These are phyloP conservation scores for Pleoardoris graminearum DNA, from an alignment of 2,329 filamentous ascomycete species.

Conservation along the genomic window DNA sequence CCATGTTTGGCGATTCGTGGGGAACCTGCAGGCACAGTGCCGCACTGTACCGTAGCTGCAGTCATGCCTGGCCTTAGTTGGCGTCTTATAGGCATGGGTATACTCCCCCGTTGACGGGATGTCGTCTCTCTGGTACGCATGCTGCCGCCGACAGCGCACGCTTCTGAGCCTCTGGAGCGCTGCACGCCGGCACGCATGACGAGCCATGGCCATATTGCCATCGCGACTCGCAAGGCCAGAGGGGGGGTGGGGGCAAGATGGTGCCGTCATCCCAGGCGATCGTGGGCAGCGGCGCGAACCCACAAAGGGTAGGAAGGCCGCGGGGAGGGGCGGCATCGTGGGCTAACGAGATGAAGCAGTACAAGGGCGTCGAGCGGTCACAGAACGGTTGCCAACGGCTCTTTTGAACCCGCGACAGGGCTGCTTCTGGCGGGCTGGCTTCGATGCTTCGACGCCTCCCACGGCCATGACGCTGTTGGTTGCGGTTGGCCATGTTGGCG, in stretches of 20 bases:
- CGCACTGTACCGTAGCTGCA: slow-evolving; percentile 18
- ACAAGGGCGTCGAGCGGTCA: neutral
- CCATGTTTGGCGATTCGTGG: slow-evolving; percentile 47
- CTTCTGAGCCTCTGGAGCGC: neutral
- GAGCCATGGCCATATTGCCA: neutral
- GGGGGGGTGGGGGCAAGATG: neutral
- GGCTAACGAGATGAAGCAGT: slow-evolving; percentile 12
- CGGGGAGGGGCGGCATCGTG: slow-evolving; percentile 5
- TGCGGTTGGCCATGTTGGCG: neutral
- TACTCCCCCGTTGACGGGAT: slow-evolving; percentile 18
- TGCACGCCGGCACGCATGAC: slow-evolving; percentile 12
- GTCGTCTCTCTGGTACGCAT: slow-evolving; percentile 10
- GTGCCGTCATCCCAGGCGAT: too few species aligned
- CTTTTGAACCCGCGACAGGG: neutral
- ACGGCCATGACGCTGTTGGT: neutral
- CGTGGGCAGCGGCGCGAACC: neutral
- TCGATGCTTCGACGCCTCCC: neutral
- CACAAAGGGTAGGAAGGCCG: slow-evolving; percentile 14
- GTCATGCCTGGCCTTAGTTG: slow-evolving; percentile 23
- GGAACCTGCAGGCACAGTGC: slow-evolving; percentile 36
- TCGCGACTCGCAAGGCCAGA: neutral
- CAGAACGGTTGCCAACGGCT: neutral
- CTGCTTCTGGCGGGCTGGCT: neutral
- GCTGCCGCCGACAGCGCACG: slow-evolving; percentile 6
- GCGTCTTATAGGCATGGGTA: slow-evolving; percentile 26